Conservation (phyloP, 2,329 filamentous ascomycete species). For the Chaetomiaceae sp. region DNA sequence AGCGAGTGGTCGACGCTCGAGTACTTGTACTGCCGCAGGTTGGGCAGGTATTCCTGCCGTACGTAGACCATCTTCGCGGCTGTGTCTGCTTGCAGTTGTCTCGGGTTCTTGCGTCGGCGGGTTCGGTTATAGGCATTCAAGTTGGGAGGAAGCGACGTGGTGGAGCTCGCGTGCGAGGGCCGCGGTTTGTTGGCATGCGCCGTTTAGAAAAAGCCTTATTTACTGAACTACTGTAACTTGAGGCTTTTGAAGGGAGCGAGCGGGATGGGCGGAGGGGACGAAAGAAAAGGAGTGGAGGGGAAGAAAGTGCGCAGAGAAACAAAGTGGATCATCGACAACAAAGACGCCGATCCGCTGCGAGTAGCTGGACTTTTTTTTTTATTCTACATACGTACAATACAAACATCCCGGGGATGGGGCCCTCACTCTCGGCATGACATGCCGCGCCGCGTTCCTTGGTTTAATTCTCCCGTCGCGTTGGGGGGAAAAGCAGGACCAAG, state of each 20-base stretch:
- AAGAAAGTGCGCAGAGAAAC: slow-evolving; percentile 10
- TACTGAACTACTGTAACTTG: not conserved
- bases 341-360: slow-evolving; percentile 5
- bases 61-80: slow-evolving; percentile 78
- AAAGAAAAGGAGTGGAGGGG: not conserved
- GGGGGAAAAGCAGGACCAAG: not conserved
- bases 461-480: not conserved
- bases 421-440: not conserved
- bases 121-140: too few species aligned
- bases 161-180: not conserved
- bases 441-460: slow-evolving; percentile 1
- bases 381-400: too few species aligned
- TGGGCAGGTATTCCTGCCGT: slow-evolving; percentile 80
- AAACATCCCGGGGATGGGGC: too few species aligned
- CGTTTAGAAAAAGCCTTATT: not conserved
- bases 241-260: not conserved
- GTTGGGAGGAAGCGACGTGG: too few species aligned
- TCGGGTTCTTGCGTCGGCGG: not conserved
- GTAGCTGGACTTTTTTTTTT: too few species aligned
- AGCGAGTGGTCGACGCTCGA: slow-evolving; percentile 85
- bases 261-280: not conserved
- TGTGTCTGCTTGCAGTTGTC: not conserved
- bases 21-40: slow-evolving; percentile 94
- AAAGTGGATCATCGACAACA: slow-evolving; percentile 13
- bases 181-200: not conserved